These are phyloP conservation scores for Neurospora sp. DNA, from an alignment of 495 filamentous ascomycete species.

Conservation along the genomic window DNA sequence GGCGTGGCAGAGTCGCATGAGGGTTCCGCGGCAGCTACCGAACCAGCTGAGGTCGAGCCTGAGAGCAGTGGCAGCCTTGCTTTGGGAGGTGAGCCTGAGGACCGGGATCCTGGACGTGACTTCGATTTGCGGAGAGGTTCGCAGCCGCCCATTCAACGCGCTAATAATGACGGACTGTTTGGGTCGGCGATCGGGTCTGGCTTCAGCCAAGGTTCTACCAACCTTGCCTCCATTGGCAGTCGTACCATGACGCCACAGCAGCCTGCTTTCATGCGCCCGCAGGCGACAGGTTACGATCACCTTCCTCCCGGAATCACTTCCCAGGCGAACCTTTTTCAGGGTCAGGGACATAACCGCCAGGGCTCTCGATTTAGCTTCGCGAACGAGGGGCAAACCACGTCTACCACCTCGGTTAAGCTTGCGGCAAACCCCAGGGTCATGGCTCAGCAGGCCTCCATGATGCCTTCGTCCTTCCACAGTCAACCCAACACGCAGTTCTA, in stretches of 20 bases:
- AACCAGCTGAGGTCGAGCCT: constrained; percentile 41
- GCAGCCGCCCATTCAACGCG: constrained; percentile 66
- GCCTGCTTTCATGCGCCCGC: constrained; percentile 53
- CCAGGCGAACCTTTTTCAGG: constrained; percentile 53
- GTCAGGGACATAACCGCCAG: constrained; percentile 73
- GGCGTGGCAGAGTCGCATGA: constrained; percentile 52
- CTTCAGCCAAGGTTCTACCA: constrained; percentile 39
- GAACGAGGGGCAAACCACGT: constrained; percentile 52
- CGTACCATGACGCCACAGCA: constrained; percentile 79
- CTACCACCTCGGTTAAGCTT: constrained; percentile 67
- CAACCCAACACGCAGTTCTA: constrained; percentile 56
- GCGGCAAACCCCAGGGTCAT: constrained; percentile 74
- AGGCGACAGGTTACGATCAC: constrained; percentile 50
- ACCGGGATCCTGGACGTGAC: constrained; percentile 46
- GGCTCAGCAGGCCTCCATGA: constrained; percentile 82
- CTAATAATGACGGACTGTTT: constrained; percentile 42
- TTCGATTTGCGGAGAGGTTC: constrained; percentile 44
- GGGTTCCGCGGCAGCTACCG: constrained; percentile 29
- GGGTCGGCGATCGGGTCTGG: constrained; percentile 43
- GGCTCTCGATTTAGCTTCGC: constrained; percentile 84
- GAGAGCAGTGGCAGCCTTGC: constrained; percentile 77
- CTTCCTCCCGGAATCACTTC: constrained; percentile 38
- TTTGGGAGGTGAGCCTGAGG: constrained; percentile 84
- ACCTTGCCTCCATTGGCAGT: constrained; percentile 40
- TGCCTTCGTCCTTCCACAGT: constrained; percentile 60